Evolutionary conservation across 2,329 filamentous ascomycete genomes (phyloP).

Genomic region (Dothideomycetes sp.): DNA sequence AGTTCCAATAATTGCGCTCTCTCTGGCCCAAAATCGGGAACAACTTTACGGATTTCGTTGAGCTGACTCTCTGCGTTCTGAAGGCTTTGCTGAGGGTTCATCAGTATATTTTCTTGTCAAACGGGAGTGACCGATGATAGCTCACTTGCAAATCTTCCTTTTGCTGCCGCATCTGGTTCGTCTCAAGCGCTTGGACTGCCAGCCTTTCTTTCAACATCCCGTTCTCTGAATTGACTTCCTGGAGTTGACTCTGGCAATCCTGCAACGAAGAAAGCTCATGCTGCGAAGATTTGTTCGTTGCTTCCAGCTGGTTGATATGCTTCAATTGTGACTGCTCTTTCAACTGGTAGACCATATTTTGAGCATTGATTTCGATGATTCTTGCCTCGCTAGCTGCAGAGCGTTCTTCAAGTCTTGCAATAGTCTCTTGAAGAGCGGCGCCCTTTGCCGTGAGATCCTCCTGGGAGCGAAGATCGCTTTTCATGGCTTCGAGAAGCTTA

Average conservation of each 20-base stretch:
- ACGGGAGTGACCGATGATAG: too few relatives aligned
- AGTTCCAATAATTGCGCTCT: slow-evolving; percentile 1
- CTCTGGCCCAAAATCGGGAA: slow-evolving; percentile 4
- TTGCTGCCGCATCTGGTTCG: background rate
- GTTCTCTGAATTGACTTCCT: background rate
- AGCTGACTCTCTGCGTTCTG: background rate
- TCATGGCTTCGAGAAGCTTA: background rate
- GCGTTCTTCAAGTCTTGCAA: background rate
- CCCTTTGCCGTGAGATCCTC: slow-evolving; percentile 1
- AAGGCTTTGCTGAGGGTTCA: background rate
- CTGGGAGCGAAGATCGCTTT: background rate
- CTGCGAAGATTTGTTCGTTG: background rate
- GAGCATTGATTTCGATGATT: background rate
- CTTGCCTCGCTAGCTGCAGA: background rate
- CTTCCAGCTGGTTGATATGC: background rate
- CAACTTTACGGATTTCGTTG: background rate
- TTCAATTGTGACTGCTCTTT: background rate
- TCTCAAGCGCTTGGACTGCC: background rate
- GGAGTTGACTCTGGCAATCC: background rate
- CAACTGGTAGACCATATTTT: background rate
- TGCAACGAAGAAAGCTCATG: background rate
- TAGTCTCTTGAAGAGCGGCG: background rate
- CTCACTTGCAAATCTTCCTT: slow-evolving; percentile 5
- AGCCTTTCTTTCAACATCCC: slow-evolving; percentile 1
- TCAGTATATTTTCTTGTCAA: too few relatives aligned